Base-by-base conservation (phyloP, 2,329 filamentous ascomycete genomes). In the Arthrobotrys conoides region DNA sequence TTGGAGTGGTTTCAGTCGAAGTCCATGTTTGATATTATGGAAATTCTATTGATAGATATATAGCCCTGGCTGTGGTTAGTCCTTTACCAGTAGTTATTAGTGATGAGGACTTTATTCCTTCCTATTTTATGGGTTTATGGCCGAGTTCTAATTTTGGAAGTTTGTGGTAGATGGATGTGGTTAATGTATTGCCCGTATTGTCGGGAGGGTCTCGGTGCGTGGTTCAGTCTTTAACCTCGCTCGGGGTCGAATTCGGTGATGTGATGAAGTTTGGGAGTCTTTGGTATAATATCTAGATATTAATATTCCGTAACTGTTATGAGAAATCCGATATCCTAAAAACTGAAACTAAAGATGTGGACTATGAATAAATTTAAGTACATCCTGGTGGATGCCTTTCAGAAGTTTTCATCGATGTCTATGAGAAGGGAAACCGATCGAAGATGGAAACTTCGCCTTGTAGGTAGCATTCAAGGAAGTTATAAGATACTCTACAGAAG, bases 1-100 rank as follows among this genome's bases (percentile, higher is more conserved):
- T 61, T 61, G 57, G 20, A 61, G 33, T 44, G 36, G 57, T 44
- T 61, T 61, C 36, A 61, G 33, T n/a, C n/a, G n/a, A n/a, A n/a
- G n/a, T n/a, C n/a, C n/a, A n/a, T n/a, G n/a, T n/a, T n/a, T 27
- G n/a, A 59, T 20, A 30, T 59, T 41, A 59, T 46, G 5, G 12
- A 41, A 18, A 12, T 18, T 38, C 53, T 59, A 38, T 59, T 14
- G 53, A 59, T 59, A 59, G 53, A n/a, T n/a, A n/a, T n/a, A n/a
- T n/a, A n/a, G n/a, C n/a, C 51, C 51, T 33, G 22, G 22, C 38
- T 59, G 6, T 10, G 10, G 30, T 18, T 55, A 55, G 33, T 33
- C 18, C 51, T 1, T 30, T 53, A 53, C 49, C 8, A 12, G 9
- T 27, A n/a, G 12, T 53, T n/a, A 10, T 53, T 53, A 16, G 30